Evolutionary conservation across 2,329 filamentous ascomycete genomes (phyloP).

Genomic region (Cercospora citrullina): DNA sequence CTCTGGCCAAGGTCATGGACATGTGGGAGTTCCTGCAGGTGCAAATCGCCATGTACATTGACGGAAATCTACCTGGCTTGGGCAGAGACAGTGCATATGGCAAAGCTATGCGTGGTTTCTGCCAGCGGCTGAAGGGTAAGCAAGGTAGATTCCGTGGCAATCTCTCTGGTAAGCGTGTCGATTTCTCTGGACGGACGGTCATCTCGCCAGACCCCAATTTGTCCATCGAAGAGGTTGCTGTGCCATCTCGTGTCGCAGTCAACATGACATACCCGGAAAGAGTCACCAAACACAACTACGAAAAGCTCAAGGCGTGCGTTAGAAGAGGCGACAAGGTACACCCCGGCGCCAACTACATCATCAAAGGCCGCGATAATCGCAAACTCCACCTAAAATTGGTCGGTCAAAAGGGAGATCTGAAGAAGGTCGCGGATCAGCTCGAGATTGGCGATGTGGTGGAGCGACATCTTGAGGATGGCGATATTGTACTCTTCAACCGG

Average conservation of each 20-base stretch:
- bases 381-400: conserved; percentile 68
- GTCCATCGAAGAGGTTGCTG: conserved; percentile 87
- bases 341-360: conserved; percentile 82
- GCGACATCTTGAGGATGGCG: conserved; percentile 89
- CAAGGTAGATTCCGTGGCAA: conserved; percentile 97
- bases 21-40: conserved; percentile 97
- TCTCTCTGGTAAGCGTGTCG: conserved; percentile 94
- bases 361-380: conserved; percentile 69
- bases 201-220: conserved; percentile 97
- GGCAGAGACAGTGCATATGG: conserved; percentile 76
- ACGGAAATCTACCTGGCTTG: conserved; percentile 92
- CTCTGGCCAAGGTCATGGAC: conserved; percentile 89
- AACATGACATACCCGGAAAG: conserved; percentile 94
- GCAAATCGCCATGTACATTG: conserved; percentile 96
- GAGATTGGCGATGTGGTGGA: conserved; percentile 86
- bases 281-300: conserved; percentile 80
- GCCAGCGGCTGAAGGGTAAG: conserved; percentile 93
- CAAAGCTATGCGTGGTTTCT: conserved; percentile 89
- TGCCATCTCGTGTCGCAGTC: conserved; percentile 88
- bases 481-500: conserved; percentile 96
- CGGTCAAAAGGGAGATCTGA: conserved; percentile 54
- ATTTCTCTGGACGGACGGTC: conserved; percentile 95
- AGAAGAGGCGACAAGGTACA: conserved; percentile 74
- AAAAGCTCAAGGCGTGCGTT: conserved; percentile 74
- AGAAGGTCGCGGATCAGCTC: conserved; percentile 70